A percentile compares a stretch with the other conserved stretches of the same genome.
Conservation (phyloP, 306 rosid genomes). For the Corylus heterophylla region DNA sequence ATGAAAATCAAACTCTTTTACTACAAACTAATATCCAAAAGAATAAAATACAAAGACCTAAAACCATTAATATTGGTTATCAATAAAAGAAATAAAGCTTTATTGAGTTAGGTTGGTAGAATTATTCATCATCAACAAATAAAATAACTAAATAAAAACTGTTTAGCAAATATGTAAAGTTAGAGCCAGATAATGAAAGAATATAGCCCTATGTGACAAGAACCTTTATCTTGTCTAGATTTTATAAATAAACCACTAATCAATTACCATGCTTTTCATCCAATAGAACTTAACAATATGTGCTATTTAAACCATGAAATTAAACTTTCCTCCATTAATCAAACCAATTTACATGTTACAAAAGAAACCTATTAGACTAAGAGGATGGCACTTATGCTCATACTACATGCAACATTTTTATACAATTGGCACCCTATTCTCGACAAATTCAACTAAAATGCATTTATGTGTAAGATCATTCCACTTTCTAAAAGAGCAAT, state of each 20-base stretch:
- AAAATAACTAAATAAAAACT: too few relatives aligned
- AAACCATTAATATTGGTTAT: constrained; percentile 2
- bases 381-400: background rate
- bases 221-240: background rate
- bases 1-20: constrained; percentile 30
- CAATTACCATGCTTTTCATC: background rate
- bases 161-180: background rate
- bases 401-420: background rate
- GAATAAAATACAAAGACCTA: background rate
- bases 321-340: background rate
- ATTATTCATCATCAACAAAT: background rate
- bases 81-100: background rate
- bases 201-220: background rate
- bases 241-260: background rate
- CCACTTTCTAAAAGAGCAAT: background rate
- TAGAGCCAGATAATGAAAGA: background rate
- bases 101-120: background rate
- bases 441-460: background rate
- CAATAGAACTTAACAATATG: background rate
- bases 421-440: background rate
- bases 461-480: background rate
- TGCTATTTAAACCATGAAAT: background rate
- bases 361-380: background rate
- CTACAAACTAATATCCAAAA: background rate
- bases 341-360: background rate